Base-by-base conservation (phyloP, 1,139 yeast species). In the Blastobotrys malaysiensis region DNA sequence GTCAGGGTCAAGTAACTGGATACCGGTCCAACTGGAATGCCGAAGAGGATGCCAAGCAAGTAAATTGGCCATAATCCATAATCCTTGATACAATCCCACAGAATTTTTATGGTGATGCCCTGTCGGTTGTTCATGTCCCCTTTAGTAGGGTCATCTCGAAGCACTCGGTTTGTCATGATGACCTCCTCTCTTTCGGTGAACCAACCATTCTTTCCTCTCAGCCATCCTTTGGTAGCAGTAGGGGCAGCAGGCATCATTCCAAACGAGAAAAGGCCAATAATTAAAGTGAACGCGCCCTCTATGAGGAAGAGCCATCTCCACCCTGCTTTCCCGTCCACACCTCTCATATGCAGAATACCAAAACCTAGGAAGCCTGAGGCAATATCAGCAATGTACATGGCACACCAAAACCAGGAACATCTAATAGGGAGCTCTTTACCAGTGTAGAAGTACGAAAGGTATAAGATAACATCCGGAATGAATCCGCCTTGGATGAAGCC, bases 91-190 rank as follows among this genome's bases (percentile, higher is more conserved):
- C 83, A 70, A 46, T 67, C 66, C 62, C 71, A 62, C 39, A 82
- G 65, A 51, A 73, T 73, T 52, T 62, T 71, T 31, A 70, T 67
- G 5, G 75, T 66, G 11, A 83, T 70, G 1, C 82, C 81, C 61
- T 83, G 81, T 58, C 88, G 71, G 62, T 83, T 83, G 65, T 82
- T 77, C 87, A 83, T 83, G 57, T 79, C 83, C 14, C 87, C 86
- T 69, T 84, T 83, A 5, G 79, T 69, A 3, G 88, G 87, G 60
- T 83, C 88, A 61, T 83, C 87, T 58, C 88, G 68, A 49, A 83
- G 72, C 0, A 83, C 74, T 55, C 84, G 72, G 62, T 82, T 83
- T 43, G 82, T 85, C 20, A 81, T 77, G 50, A 83, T 81, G 55
- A 76, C 79, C 56, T 78, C 82, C 60, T 83, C 86, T 16, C 82